Base-by-base conservation (phyloP, 164 flowering plant genomes). In the Tetracentron sinense region DNA sequence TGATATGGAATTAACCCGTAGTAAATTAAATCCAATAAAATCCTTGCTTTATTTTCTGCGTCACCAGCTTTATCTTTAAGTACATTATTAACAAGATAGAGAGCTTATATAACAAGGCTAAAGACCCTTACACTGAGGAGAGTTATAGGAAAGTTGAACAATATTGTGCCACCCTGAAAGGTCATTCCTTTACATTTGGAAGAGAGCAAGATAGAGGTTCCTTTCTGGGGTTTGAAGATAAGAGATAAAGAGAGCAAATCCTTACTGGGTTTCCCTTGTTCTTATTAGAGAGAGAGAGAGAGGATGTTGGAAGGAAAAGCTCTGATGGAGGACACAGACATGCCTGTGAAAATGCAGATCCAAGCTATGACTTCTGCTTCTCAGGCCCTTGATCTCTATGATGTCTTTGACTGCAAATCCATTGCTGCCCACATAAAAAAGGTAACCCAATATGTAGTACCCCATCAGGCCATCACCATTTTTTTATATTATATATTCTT, bases 231-330 rank as follows among this genome's bases (percentile, higher is more conserved):
- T 10, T 38, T 38, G 44, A 1, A 16, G 30, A n/a, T 7, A 2
- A 35, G 42, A 16, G 21, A 29, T 1, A 4, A 19, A 49, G 29
- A 51, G 17, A 28, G 60, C 23, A 29, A 28, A 21, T 21, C 47
- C 33, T 1, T 20, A 12, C 8, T 17, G 27, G 51, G 54, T 38
- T 38, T 50, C n/a, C 33, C n/a, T 52, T 51, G 11, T 3, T 59
- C 29, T 28, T 47, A 15, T 46, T 28, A n/a, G n/a, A n/a, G n/a
- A n/a, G n/a, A 74, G 75, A 52, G n/a, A 38, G 72, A 64, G 61
- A 72, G 73, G 75, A 91, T 91, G 97, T 85, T 92, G 87, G 98
- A 92, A 82, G 98, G 96, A n/a, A 92, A 86, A 71, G 98, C 89
- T 33, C 52, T 87, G 74, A 60, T 92, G 19, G 82, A 85, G 65